Evolutionary conservation across 2,329 filamentous ascomycete species (phyloP), one percentile per base, ranked within the genome.

Genomic region (Botrytis pseudocinerea): DNA sequence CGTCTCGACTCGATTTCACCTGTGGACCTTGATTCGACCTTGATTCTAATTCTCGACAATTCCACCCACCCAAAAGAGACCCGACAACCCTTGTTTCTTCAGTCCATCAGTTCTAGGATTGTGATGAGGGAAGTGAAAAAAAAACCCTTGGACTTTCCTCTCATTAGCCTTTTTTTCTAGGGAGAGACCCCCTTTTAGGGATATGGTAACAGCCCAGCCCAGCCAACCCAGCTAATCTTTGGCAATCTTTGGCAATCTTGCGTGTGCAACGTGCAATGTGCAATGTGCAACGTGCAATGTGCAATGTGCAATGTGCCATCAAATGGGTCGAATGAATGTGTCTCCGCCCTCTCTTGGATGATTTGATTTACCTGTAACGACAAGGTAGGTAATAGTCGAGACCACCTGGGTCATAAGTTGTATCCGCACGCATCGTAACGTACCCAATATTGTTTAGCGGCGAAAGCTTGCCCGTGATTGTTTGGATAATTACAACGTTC

Each of bases 211-310:
- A 20, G 18, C 7, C 38, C n/a, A 61, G 25, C 32, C 32, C 32
- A 32, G 32, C 59, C 59, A 61, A 14, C 51, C 51, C 18, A 57
- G 51, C 14, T 18, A 57, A 57, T 28, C 51, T 61, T 38, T 62
- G 6, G 38, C 38, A 63, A 63, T 63, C 38, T 20, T 38, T 25
- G 42, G 60, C 38, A 62, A 63, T 63, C 60, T 63, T 63, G 60
- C 35, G 28, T 63, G 35, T 61, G n/a, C 16, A 28, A 8, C 8
- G 25, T 54, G 5, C 44, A 22, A 46, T 8, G 20, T 46, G 20
- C 20, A 22, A 20, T 20, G 5, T n/a, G 46, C 46, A 48, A 25
- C 40, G 28, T 60, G 10, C 25, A 16, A n/a, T 51, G 4, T 25
- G 22, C 48, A 42, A n/a, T n/a, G 6, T 51, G 22, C 10, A 51